Evolutionary conservation across 371 early-diverging fungal species (phyloP), one percentile per base, ranked within the genome.

Genomic region (Mucor irregularis): DNA sequence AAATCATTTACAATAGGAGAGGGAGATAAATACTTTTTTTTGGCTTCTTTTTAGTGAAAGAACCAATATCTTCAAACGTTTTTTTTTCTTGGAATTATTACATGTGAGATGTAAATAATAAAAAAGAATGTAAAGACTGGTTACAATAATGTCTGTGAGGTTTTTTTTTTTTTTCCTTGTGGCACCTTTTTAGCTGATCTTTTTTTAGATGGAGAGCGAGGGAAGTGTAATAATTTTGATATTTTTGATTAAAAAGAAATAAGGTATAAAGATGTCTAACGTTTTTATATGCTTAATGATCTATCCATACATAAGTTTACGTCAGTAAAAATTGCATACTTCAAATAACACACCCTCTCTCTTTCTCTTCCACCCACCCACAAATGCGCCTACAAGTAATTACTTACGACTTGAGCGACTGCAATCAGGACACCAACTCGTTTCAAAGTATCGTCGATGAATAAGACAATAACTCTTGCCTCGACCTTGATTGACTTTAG

Each of bases 381-480:
- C n/a, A n/a, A n/a, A n/a, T n/a, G 40, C 22, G 11, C 10, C 5
- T 25, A n/a, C 7, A n/a, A 10, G 14, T 22, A 30, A 40, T 52
- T 22, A 60, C 64, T 66, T 64, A 72, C 69, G 46, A 38, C 59
- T 58, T 40, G 62, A 58, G 11, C 74, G 62, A 25, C 66, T 64
- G 50, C 74, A 73, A 28, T 73, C 74, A 35, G 74, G 74, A 40
- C 74, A 73, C 70, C 66, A 75, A 44, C 69, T 69, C 35, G 71
- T 75, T 46, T 75, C 75, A 62, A 71, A 75, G 35, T 75, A 75
- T 46, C 69, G 59, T 55, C 67, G 55, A 51, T 75, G 75, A 35
- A 71, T 52, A 6, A 75, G 57, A 45, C 75, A 75, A 31, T 75
- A 75, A 46, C 63, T 75, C 21, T 65, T 68, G 16, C 75, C 69